Evolutionary conservation across 2,329 filamentous ascomycete genomes (phyloP).

Genomic region (Aspergillus calidoustus): DNA sequence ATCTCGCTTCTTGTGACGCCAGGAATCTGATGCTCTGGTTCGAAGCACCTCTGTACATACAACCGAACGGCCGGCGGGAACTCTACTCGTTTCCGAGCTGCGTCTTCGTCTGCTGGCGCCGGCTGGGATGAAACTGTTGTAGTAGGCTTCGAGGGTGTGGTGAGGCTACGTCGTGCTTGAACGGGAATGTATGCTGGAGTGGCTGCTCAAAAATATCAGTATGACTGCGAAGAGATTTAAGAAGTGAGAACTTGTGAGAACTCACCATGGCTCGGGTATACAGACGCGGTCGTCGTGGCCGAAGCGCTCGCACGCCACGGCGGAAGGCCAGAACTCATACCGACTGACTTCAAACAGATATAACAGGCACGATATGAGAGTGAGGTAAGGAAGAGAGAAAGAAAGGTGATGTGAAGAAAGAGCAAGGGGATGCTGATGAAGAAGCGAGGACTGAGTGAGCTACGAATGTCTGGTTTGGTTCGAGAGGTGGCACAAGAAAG

Average conservation of each 20-base stretch:
- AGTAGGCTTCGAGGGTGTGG: constrained; percentile 28
- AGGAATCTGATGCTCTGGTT: constrained; percentile 69
- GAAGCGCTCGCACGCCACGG: constrained; percentile 44
- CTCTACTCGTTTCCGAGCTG: constrained; percentile 61
- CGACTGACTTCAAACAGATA: constrained; percentile 23
- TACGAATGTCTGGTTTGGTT: constrained; percentile 23
- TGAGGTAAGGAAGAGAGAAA: constrained; percentile 20
- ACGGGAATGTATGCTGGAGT: constrained; percentile 65
- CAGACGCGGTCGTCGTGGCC: constrained; percentile 32
- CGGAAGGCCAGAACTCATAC: constrained; percentile 46
- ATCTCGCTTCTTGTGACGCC: constrained; percentile 71
- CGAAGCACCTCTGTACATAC: constrained; percentile 90
- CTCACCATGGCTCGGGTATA: constrained; percentile 42
- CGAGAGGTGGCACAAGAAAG: constrained; percentile 19
- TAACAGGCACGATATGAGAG: constrained; percentile 6
- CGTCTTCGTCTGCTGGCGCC: constrained; percentile 40
- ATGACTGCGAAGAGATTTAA: not conserved
- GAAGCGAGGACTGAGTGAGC: constrained; percentile 18
- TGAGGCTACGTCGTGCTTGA: constrained; percentile 65
- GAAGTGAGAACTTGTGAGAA: constrained; percentile 22
- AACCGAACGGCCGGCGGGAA: constrained; percentile 82
- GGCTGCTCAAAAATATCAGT: constrained; percentile 32
- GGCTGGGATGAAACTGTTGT: constrained; percentile 26
- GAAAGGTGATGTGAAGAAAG: constrained; percentile 16
- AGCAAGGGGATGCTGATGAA: constrained; percentile 14